phyloP scores from a whole-genome alignment of 805 yeast species.

The Clavispora carvajalis region DNA sequence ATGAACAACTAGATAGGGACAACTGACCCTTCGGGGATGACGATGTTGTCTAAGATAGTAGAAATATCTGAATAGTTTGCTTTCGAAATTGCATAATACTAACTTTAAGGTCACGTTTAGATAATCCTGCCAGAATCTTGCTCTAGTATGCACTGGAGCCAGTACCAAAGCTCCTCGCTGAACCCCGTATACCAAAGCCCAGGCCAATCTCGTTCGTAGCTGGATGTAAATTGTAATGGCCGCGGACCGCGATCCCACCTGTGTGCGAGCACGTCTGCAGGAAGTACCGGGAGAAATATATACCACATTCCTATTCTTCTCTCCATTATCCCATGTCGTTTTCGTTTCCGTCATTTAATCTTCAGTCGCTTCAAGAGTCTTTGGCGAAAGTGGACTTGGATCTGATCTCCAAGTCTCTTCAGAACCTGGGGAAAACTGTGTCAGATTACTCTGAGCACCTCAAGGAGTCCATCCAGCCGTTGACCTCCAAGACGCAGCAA shows the following conservation, averaged over 20 bases:
- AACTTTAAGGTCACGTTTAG: neutral
- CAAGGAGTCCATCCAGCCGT: slow-evolving; percentile 43
- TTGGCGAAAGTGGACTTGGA: slow-evolving; percentile 35
- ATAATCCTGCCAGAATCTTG: too few species aligned
- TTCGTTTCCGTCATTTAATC: slow-evolving; percentile 33
- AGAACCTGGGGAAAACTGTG: slow-evolving; percentile 37
- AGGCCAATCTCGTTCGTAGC: too few species aligned
- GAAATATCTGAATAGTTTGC: slow-evolving; percentile 8
- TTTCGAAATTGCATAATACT: neutral
- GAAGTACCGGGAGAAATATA: neutral
- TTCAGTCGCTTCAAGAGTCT: slow-evolving; percentile 38
- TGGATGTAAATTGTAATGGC: neutral
- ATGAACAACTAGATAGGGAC: slow-evolving; percentile 18
- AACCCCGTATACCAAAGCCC: too few species aligned
- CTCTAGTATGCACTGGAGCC: too few species aligned
- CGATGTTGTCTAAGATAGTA: slow-evolving; percentile 17
- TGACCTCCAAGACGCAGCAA: slow-evolving; percentile 54
- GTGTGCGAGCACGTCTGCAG: neutral
- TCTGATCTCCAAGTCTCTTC: slow-evolving; percentile 29
- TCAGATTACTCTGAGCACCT: slow-evolving; percentile 37
- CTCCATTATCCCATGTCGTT: slow-evolving; percentile 36
- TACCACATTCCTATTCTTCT: neutral
- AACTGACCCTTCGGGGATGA: slow-evolving; percentile 18
- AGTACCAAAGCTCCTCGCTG: too few species aligned
- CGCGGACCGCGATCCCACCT: too few species aligned